Evolutionary conservation across 495 filamentous ascomycete species (phyloP), one percentile per base, ranked within the genome.

Genomic region (Tuber brumale): DNA sequence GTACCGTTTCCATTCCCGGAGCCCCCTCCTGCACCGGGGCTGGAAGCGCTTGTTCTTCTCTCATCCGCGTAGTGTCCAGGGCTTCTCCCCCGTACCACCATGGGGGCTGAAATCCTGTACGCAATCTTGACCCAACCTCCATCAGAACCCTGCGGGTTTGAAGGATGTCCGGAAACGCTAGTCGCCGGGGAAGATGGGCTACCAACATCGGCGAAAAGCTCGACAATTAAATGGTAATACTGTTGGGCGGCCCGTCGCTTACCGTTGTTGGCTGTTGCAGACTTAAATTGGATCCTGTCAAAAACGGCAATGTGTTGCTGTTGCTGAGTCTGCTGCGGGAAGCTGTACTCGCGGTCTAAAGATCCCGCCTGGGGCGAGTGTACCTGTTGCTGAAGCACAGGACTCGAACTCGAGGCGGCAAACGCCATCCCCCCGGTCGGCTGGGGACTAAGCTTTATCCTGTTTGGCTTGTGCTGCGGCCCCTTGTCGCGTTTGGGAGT

Each of bases 401-500:
- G 80, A 21, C 76, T 82, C 21, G 80, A 80, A 66, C 73, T 79
- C 46, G 81, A 76, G 6, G 81, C 75, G 41, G 75, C 51, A 74
- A 81, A 74, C 12, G 69, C 46, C 77, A 83, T 84, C 43, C 80
- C 85, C 43, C 82, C 73, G n/a, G 87, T 81, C 42, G 81, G 83
- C 44, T 89, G 89, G 0, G 94, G 92, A 3, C 89, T 85, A 39
- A 97, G 85, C 51, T 89, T 86, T 69, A 93, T 87, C 76, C 90
- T 91, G 19, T 89, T 88, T n/a, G 94, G 93, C 74, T 90, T 91
- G 57, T 88, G 87, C 73, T 95, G 92, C 3, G 94, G 94, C 5
- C 94, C 93, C 84, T 97, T 96, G 85, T 98, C 95, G 77, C 95
- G 89, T 84, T 97, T 97, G 8, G 95, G 94, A 6, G 95, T 98